These are phyloP conservation scores for Eucalyptus regnans DNA, from an alignment of 345 rosid genomes.

Conservation along the genomic window DNA sequence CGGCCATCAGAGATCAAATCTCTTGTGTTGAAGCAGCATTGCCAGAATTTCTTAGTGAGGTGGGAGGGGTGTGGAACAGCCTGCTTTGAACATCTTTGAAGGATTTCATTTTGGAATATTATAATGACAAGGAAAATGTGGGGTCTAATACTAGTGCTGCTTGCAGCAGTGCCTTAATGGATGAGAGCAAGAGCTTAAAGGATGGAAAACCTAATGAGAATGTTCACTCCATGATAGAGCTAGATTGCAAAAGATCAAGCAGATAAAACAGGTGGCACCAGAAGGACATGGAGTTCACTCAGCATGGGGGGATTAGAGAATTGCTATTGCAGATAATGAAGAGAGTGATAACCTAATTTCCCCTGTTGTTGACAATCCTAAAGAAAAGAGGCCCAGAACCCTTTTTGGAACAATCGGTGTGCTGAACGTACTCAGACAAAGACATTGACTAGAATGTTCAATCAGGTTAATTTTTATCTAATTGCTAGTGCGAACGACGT, in stretches of 20 bases:
- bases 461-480: constrained; percentile 24
- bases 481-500: neutral
- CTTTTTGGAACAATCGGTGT: constrained; percentile 38
- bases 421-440: constrained; percentile 22
- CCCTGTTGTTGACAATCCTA: constrained; percentile 42
- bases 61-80: constrained; percentile 7
- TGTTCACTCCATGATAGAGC: constrained; percentile 19
- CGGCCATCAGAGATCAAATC: constrained; percentile 66
- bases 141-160: constrained; percentile 9
- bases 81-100: constrained; percentile 10
- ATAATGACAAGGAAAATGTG: constrained; percentile 6
- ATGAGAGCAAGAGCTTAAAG: constrained; percentile 1
- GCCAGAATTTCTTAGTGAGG: constrained; percentile 14
- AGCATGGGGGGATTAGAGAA: constrained; percentile 41
- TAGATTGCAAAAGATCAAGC: constrained; percentile 22
- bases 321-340: constrained; percentile 30
- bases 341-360: constrained; percentile 2
- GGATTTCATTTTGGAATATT: constrained; percentile 9
- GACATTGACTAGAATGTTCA: constrained; percentile 12
- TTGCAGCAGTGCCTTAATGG: constrained; percentile 9
- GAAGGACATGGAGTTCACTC: constrained; percentile 62
- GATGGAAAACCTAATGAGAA: constrained; percentile 13
- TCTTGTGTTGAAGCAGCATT: constrained; percentile 45
- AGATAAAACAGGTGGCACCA: constrained; percentile 19
- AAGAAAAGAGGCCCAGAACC: constrained; percentile 43